A percentile compares a stretch with the other conserved stretches of the same genome.
These are phyloP conservation scores for Syzygium grande DNA, from an alignment of 345 rosid genomes.

Conservation along the genomic window DNA sequence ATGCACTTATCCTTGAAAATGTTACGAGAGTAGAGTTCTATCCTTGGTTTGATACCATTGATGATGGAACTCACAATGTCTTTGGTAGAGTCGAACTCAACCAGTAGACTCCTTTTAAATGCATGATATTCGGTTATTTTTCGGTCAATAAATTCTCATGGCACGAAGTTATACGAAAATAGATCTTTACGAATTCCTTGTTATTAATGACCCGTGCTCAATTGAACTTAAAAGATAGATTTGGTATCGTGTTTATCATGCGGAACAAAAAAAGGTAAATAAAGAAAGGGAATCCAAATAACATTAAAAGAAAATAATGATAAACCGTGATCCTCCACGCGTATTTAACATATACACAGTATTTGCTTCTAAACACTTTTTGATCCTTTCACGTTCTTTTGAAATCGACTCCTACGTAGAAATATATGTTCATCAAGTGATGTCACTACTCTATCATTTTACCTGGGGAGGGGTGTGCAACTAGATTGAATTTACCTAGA, in stretches of 20 bases:
- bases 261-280: rapidly evolving
- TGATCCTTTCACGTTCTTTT: background rate
- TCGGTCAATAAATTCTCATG: background rate
- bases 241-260: rapidly evolving
- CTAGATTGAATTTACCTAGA: no score
- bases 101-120: background rate
- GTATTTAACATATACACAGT: background rate
- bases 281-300: background rate
- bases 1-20: background rate
- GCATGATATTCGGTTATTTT: background rate
- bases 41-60: no score
- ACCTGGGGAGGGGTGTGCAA: no score
- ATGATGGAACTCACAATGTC: no score
- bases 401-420: background rate
- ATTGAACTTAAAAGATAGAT: background rate
- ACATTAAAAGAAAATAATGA: background rate
- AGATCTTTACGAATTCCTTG: background rate
- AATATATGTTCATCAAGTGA: background rate
- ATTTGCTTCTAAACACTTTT: background rate
- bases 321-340: background rate
- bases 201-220: background rate
- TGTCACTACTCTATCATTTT: background rate
- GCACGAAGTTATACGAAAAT: background rate
- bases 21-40: background rate
- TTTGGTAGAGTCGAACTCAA: background rate